Conservation (phyloP, 2,329 filamentous ascomycete species). For the Hymenoscyphus repandus region DNA sequence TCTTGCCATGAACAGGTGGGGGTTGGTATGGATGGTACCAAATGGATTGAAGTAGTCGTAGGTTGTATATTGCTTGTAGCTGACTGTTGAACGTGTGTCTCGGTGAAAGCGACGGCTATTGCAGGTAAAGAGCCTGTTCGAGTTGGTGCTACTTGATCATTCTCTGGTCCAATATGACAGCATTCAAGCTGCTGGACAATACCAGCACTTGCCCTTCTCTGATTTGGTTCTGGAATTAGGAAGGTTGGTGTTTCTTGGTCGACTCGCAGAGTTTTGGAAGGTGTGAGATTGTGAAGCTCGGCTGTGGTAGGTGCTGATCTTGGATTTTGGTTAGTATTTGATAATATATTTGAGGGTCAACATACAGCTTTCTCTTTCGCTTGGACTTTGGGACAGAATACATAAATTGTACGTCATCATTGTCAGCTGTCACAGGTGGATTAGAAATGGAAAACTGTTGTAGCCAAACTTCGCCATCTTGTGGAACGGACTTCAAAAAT, state of each 20-base stretch:
- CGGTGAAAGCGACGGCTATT: not conserved
- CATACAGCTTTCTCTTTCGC: slow-evolving; percentile 31
- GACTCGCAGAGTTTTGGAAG: no score
- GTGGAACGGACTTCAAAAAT: no score
- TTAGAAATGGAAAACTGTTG: not conserved
- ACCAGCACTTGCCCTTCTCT: slow-evolving; percentile 7
- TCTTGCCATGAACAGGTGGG: no score
- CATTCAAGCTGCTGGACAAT: slow-evolving; percentile 15
- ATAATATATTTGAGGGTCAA: no score
- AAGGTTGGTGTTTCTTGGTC: no score
- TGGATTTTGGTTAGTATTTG: no score
- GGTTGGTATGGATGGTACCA: no score
- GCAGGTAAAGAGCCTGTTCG: slow-evolving; percentile 15
- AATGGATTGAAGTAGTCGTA: no score
- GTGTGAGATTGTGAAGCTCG: no score
- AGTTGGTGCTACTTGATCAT: not conserved
- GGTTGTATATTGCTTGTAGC: no score
- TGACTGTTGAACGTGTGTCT: not conserved
- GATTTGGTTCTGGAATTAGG: not conserved
- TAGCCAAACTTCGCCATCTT: no score
- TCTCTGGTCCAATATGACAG: slow-evolving; percentile 12
- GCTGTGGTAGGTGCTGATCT: no score
- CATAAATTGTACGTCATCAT: slow-evolving; percentile 42
- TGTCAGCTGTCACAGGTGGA: slow-evolving; percentile 23
- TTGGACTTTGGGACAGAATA: slow-evolving; percentile 36